These are phyloP conservation scores for Lachnellula subtilissima DNA, from an alignment of 2,329 filamentous ascomycete species.

Conservation along the genomic window DNA sequence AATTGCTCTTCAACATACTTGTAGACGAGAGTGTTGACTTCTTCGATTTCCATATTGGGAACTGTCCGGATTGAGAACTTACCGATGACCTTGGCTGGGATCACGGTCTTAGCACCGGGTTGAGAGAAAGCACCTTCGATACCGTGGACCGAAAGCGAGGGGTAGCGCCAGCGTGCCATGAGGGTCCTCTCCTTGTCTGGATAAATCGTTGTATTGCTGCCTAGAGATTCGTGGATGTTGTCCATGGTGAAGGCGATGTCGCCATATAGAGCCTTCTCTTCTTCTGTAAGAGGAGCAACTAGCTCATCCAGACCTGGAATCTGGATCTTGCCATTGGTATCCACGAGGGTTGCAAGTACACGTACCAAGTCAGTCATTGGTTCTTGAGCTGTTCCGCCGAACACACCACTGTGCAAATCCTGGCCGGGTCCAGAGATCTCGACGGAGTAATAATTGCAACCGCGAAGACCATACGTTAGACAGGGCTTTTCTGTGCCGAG, in stretches of 20 bases:
- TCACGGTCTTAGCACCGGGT: slow-evolving; percentile 95
- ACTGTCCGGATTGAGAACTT: slow-evolving; percentile 99
- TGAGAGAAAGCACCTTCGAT: slow-evolving; percentile 92
- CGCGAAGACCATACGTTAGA: slow-evolving; percentile 92
- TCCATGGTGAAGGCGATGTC: slow-evolving; percentile 95
- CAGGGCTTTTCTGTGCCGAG: slow-evolving; percentile 98
- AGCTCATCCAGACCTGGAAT: slow-evolving; percentile 94
- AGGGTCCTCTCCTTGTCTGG: slow-evolving; percentile 86
- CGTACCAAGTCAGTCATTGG: slow-evolving; percentile 95
- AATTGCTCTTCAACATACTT: slow-evolving; percentile 81
- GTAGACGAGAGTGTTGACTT: slow-evolving; percentile 80
- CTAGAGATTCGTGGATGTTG: slow-evolving; percentile 85
- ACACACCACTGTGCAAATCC: slow-evolving; percentile 94
- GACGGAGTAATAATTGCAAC: slow-evolving; percentile 96
- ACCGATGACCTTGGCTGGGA: slow-evolving; percentile 93
- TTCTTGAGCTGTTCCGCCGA: slow-evolving; percentile 93
- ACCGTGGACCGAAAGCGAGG: slow-evolving; percentile 89
- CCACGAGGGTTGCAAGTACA: slow-evolving; percentile 78
- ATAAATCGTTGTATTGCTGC: slow-evolving; percentile 81
- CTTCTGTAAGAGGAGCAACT: slow-evolving; percentile 79
- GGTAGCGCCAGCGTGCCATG: slow-evolving; percentile 94
- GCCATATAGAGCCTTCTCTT: slow-evolving; percentile 84
- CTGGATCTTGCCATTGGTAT: slow-evolving; percentile 84
- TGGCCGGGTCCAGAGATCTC: slow-evolving; percentile 87
- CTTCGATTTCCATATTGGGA: slow-evolving; percentile 90